Conservation (phyloP, 768 basidiomycete genomes). For the Clitopilus hobsonii region DNA sequence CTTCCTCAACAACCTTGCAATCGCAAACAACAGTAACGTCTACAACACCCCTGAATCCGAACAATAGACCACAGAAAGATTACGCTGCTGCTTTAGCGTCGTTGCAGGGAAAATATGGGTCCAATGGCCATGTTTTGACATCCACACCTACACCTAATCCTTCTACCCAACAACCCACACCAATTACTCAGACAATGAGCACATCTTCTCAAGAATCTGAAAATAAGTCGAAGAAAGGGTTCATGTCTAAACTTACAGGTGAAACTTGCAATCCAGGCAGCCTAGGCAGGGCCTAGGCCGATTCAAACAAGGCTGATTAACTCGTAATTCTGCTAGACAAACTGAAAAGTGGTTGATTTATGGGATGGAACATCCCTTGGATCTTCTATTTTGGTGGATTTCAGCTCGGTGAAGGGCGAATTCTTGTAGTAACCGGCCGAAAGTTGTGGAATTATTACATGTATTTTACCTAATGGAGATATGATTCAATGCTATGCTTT, state of each 20-base stretch:
- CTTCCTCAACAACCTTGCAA: constrained; percentile 18
- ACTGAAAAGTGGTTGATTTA: constrained; percentile 1
- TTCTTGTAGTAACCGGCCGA: too few species aligned
- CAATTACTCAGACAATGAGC: not conserved
- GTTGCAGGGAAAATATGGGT: constrained; percentile 31
- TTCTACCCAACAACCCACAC: constrained; percentile 6
- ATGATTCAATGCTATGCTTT: not conserved
- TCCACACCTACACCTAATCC: constrained; percentile 8
- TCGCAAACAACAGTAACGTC: constrained; percentile 10
- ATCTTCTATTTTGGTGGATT: too few species aligned
- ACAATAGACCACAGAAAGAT: constrained; percentile 20
- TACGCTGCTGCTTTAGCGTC: constrained; percentile 30
- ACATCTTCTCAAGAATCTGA: not conserved
- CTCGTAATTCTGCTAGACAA: constrained; percentile 1
- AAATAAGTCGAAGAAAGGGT: constrained; percentile 5
- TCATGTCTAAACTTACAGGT: constrained; percentile 9
- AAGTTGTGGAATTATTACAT: too few species aligned
- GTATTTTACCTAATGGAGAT: not conserved
- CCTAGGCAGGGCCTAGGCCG: not conserved
- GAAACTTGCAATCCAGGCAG: not conserved
- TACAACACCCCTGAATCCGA: constrained; percentile 8
- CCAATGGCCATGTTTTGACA: constrained; percentile 5
- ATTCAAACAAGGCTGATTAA: not conserved
- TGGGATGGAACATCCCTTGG: too few species aligned
- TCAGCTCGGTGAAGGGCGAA: too few species aligned